Percentiles rank a stretch among this genome's conserved stretches.
These are phyloP conservation scores for Pinus taeda DNA, from an alignment of 75 land plant species.

Conservation along the genomic window DNA sequence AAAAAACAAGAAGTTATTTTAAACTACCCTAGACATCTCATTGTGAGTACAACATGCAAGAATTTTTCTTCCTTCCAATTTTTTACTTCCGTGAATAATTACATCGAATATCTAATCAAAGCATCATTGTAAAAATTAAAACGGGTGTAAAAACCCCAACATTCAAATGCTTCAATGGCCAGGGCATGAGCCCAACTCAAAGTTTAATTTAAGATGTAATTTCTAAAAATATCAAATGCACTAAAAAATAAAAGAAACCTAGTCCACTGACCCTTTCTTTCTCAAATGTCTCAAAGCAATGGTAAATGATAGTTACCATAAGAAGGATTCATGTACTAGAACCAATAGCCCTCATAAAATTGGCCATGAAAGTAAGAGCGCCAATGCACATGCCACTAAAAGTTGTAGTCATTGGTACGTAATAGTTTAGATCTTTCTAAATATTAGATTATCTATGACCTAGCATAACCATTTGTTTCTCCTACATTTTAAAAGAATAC, in stretches of 20 bases:
- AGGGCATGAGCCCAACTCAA: background rate
- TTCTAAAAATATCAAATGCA: background rate
- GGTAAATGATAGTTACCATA: conserved; percentile 77
- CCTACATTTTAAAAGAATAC: conserved; percentile 24
- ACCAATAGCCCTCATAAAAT: conserved; percentile 80
- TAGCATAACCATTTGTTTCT: conserved; percentile 87
- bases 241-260: conserved; percentile 69
- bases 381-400: conserved; percentile 84
- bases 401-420: conserved; percentile 80
- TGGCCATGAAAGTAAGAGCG: conserved; percentile 73
- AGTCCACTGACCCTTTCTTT: conserved; percentile 73
- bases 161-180: background rate
- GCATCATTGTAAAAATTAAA: conserved; percentile 8
- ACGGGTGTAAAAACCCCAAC: background rate
- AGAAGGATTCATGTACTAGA: conserved; percentile 76
- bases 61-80: background rate
- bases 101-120: background rate
- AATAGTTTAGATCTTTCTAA: conserved; percentile 72
- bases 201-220: conserved; percentile 1
- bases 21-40: background rate
- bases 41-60: background rate
- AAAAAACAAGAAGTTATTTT: no score
- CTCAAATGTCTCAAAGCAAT: conserved; percentile 80
- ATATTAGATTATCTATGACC: conserved; percentile 70
- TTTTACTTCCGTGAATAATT: background rate